Conservation (phyloP, 192 early-diverging fungal genomes). For the Gamsiella multidivaricata region DNA sequence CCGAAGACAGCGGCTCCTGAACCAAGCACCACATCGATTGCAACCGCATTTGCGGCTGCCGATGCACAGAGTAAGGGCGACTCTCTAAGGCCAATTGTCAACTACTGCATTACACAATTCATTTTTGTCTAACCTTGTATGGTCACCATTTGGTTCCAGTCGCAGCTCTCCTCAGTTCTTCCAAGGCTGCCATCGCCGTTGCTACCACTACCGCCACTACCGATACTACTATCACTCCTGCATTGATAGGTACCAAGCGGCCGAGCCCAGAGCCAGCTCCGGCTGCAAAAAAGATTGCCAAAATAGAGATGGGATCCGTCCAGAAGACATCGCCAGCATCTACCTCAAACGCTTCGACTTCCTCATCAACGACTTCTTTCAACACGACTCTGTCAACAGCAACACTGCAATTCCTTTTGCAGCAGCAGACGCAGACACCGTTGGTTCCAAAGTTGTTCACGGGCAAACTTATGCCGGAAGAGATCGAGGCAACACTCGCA, state of each 20-base stretch:
- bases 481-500: slow-evolving; percentile 35
- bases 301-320: slow-evolving; percentile 1
- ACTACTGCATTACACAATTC: neutral
- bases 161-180: slow-evolving; percentile 26
- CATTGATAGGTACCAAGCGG: slow-evolving; percentile 19
- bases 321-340: neutral
- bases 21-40: neutral
- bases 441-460: slow-evolving; percentile 43
- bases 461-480: slow-evolving; percentile 25
- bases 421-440: slow-evolving; percentile 41
- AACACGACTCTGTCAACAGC: slow-evolving; percentile 46
- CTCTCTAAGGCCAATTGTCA: neutral
- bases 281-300: slow-evolving; percentile 27
- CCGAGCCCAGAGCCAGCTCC: slow-evolving; percentile 40
- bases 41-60: neutral
- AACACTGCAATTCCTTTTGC: slow-evolving; percentile 40
- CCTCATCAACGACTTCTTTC: neutral
- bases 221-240: neutral
- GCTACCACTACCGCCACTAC: neutral
- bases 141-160: too few relatives aligned
- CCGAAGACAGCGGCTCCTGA: neutral
- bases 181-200: slow-evolving; percentile 9
- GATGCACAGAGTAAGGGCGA: slow-evolving; percentile 13
- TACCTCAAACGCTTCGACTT: neutral
- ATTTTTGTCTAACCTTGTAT: neutral